These are phyloP conservation scores for Ustilago shanxiensis DNA, from an alignment of 1,284 basidiomycete species.

Conservation along the genomic window DNA sequence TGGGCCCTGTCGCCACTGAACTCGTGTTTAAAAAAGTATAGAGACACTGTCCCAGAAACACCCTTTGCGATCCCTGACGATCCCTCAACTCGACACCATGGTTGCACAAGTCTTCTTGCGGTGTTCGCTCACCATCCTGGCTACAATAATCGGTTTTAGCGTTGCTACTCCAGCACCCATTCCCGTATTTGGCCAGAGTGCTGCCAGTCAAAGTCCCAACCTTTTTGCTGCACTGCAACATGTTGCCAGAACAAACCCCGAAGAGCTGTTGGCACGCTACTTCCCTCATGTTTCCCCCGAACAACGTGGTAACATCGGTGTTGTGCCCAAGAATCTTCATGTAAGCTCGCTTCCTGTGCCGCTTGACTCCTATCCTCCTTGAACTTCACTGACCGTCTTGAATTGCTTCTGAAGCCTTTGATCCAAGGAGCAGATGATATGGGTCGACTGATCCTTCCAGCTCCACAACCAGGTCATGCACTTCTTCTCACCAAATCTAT, in stretches of 20 bases:
- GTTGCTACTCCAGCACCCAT: too few species aligned
- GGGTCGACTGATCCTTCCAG: background rate
- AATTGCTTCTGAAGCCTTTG: background rate
- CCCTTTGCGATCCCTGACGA: too few species aligned
- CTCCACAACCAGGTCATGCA: background rate
- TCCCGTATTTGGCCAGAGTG: too few species aligned
- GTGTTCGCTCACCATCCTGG: too few species aligned
- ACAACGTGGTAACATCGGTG: constrained; percentile 1
- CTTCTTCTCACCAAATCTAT: background rate
- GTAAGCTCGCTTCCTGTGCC: constrained; percentile 1
- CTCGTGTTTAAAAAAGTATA: too few species aligned
- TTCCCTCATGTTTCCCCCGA: constrained; percentile 1
- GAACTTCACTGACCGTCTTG: background rate
- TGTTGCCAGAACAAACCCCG: background rate
- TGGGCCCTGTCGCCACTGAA: too few species aligned
- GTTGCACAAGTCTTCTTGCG: too few species aligned
- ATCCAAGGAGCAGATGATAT: background rate
- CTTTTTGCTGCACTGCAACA: too few species aligned
- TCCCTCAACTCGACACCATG: too few species aligned
- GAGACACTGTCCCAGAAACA: too few species aligned
- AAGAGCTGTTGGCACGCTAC: background rate
- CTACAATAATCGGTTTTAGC: too few species aligned
- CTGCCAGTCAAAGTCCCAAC: too few species aligned
- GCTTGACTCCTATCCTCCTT: background rate
- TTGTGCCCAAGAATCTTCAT: background rate